phyloP scores from a whole-genome alignment of 495 filamentous ascomycete species.

The Aspergillus egyptiacus region DNA sequence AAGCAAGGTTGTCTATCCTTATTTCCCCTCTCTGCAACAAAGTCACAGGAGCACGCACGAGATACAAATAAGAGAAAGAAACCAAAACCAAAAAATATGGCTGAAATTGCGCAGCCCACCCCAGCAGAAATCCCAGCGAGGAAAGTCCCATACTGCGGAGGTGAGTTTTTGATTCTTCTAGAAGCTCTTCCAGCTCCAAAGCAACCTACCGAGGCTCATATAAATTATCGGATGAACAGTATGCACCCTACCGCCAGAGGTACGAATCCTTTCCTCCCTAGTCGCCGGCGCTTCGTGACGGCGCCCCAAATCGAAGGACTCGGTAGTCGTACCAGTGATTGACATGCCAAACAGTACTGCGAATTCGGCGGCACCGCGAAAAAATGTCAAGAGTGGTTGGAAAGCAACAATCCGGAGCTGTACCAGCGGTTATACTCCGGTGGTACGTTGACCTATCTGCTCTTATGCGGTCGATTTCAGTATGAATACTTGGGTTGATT shows the following conservation, averaged over 20 bases:
- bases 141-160: conserved; percentile 74
- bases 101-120: conserved; percentile 30
- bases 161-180: conserved; percentile 40
- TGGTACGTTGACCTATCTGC: conserved; percentile 43
- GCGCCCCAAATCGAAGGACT: too few species aligned
- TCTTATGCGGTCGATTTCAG: too few species aligned
- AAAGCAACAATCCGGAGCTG: conserved; percentile 64
- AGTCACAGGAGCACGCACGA: too few species aligned
- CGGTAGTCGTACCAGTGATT: too few species aligned
- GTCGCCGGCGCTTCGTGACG: too few species aligned
- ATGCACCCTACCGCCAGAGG: conserved; percentile 90
- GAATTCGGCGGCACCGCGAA: conserved; percentile 97
- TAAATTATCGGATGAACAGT: conserved; percentile 49
- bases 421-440: conserved; percentile 77
- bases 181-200: not conserved
- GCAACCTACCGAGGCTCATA: too few species aligned
- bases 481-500: too few species aligned
- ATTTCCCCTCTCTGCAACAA: not conserved
- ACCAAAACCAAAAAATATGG: conserved; percentile 23
- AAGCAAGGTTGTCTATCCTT: too few species aligned
- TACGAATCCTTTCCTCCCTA: conserved; percentile 40
- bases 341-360: conserved; percentile 66
- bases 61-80: not conserved
- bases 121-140: conserved; percentile 55
- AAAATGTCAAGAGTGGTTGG: conserved; percentile 95